A percentile compares a stretch with the other conserved stretches of the same genome.
phyloP scores from a whole-genome alignment of 768 basidiomycete genomes.

The Sporobolomyces roseus region DNA sequence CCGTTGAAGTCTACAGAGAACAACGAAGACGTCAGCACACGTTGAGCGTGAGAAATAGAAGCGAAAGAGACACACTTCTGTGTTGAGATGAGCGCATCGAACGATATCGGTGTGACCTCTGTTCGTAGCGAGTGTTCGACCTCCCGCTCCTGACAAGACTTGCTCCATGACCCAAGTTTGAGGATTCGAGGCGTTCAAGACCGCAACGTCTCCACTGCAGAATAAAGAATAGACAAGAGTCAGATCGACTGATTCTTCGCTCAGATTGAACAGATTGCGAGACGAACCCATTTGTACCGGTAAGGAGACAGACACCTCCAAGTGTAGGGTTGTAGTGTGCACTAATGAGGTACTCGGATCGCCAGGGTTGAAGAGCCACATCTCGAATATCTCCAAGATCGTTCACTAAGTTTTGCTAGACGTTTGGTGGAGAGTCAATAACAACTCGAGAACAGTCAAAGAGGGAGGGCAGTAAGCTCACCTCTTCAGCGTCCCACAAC shows the following conservation, averaged over 20 bases:
- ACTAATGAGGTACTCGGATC: constrained; percentile 43
- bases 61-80: constrained; percentile 1
- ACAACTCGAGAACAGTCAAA: too few relatives aligned
- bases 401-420: constrained; percentile 32
- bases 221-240: too few relatives aligned
- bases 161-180: constrained; percentile 41
- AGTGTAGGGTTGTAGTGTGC: constrained; percentile 33
- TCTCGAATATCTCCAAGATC: constrained; percentile 44
- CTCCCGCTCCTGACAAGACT: constrained; percentile 27
- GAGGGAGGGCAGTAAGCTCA: constrained; percentile 2
- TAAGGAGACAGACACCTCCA: constrained; percentile 37
- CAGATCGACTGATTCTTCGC: not conserved
- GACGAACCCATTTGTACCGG: constrained; percentile 37
- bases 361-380: constrained; percentile 41
- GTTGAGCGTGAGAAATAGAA: not conserved
- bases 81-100: constrained; percentile 34
- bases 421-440: not conserved
- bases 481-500: constrained; percentile 41
- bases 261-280: too few relatives aligned
- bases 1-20: constrained; percentile 26
- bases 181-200: constrained; percentile 33
- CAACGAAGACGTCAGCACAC: not conserved
- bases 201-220: constrained; percentile 38
- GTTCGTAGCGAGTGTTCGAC: constrained; percentile 18
- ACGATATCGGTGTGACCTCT: constrained; percentile 44